Percentiles rank a stretch among this genome's conserved stretches.
Evolutionary conservation across 2,329 filamentous ascomycete species (phyloP).

Genomic region (Cylindrodendrum hubeiense): DNA sequence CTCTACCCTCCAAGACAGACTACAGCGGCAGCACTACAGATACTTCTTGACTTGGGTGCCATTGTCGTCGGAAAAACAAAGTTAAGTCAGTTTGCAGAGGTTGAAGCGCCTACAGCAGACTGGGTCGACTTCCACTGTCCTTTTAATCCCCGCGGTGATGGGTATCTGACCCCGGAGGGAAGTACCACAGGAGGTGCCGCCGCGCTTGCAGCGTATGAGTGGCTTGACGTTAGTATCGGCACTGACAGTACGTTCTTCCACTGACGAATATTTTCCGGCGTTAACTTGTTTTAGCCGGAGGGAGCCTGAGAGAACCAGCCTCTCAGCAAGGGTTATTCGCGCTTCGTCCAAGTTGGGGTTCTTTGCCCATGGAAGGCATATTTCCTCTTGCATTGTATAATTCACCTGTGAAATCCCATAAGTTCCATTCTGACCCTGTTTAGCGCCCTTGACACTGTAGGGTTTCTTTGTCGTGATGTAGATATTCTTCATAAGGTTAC

Average conservation of each 20-base stretch:
- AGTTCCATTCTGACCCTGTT: background rate
- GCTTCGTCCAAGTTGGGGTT: background rate
- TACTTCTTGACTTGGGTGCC: slow-evolving; percentile 68
- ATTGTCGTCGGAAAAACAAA: slow-evolving; percentile 60
- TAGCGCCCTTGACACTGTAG: background rate
- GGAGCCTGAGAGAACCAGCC: background rate
- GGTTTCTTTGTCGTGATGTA: background rate
- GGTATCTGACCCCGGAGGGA: slow-evolving; percentile 42
- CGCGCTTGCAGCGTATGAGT: slow-evolving; percentile 46
- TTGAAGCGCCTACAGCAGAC: slow-evolving; percentile 59
- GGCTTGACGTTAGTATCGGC: slow-evolving; percentile 42
- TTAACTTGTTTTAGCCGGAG: background rate
- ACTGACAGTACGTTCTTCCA: slow-evolving; percentile 22
- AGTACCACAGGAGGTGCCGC: slow-evolving; percentile 44
- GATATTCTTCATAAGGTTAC: background rate
- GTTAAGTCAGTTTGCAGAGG: slow-evolving; percentile 56
- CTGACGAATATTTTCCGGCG: background rate
- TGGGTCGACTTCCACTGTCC: slow-evolving; percentile 47
- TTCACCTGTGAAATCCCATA: background rate
- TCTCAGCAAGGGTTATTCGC: background rate
- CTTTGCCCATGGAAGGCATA: background rate
- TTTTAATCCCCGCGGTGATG: slow-evolving; percentile 47
- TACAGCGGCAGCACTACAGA: slow-evolving; percentile 64
- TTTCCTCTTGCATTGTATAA: background rate
- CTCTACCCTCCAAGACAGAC: slow-evolving; percentile 60